These are phyloP conservation scores for Neoboletus brunneissimus DNA, from an alignment of 768 basidiomycete species.

Conservation along the genomic window DNA sequence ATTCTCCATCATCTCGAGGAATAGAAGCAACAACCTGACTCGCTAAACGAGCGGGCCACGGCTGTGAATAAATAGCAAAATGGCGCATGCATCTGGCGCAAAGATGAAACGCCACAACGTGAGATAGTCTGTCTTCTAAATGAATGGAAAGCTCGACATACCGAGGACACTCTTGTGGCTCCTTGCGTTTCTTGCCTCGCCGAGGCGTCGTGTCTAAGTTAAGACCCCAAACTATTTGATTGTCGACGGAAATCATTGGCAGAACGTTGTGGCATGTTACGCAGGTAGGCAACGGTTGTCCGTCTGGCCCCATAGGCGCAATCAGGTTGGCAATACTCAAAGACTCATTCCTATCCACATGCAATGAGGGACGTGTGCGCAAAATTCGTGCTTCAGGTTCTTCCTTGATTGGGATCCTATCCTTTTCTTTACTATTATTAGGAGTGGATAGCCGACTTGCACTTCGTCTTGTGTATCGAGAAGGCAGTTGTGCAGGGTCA, in stretches of 20 bases:
- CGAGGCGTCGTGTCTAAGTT: conserved; percentile 44
- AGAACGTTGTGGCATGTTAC: conserved; percentile 67
- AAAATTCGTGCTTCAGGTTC: conserved; percentile 47
- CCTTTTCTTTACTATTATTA: conserved; percentile 37
- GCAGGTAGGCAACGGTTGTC: conserved; percentile 67
- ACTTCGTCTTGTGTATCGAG: conserved; percentile 28
- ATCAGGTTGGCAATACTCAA: conserved; percentile 41
- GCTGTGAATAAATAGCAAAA: conserved; percentile 66
- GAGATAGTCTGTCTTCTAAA: conserved; percentile 11
- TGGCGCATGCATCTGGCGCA: conserved; percentile 70
- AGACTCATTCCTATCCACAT: conserved; percentile 35
- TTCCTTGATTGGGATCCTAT: conserved; percentile 45
- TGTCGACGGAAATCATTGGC: conserved; percentile 74
- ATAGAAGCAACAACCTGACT: conserved; percentile 43
- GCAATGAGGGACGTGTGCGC: conserved; percentile 45
- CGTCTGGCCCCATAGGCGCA: conserved; percentile 57
- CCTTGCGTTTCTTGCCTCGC: conserved; percentile 54
- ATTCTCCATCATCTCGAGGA: conserved; percentile 44
- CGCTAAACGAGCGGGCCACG: conserved; percentile 67
- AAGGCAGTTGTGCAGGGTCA: conserved; percentile 28
- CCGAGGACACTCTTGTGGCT: conserved; percentile 73
- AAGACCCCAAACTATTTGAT: conserved; percentile 72
- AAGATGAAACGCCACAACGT: conserved; percentile 14
- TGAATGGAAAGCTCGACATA: conserved; percentile 36
- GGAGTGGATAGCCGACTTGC: conserved; percentile 34